Evolutionary conservation across 495 filamentous ascomycete genomes (phyloP), one percentile per base, ranked within the genome.

Genomic region (Parmelia sp.): DNA sequence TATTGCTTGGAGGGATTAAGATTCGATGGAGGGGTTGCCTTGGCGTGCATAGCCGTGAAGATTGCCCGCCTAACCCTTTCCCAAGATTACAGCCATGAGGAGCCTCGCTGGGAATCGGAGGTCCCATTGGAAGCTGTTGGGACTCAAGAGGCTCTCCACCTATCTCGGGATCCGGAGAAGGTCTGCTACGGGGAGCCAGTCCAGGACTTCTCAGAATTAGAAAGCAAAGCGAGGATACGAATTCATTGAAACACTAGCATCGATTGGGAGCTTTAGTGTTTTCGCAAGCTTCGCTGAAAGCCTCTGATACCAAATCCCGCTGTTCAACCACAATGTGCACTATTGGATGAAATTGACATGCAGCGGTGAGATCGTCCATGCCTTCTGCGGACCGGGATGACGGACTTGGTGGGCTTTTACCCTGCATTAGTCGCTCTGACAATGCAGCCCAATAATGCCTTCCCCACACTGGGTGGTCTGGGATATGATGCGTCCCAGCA

Each of bases 351-450:
- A 51, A 23, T 2, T 9, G 47, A 51, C 23, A 4, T 3, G 15
- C 25, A 55, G 51, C 51, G 51, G 51, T 55, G 51, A 55, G 49
- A 51, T 29, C 11, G 1, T 29, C 2, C 25, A 33, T 31, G 29
- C 31, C 49, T 31, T 53, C 14, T 53, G 14, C 49, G 27, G 25
- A 31, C 49, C 49, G 27, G 19, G 19, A 33, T 19, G 27, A 33
- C 29, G 51, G 27, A 15, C 19, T 21, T 19, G 27, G 21, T 17
- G 51, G 27, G 27, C 19, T 21, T 29, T 25, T 55, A 25, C 49
- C 27, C 25, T 53, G 49, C 49, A 53, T 53, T 53, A 53, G 49
- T n/a, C 27, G 35, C 35, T 49, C 12, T 49, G 25, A 53, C 49
- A 25, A 25, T 55, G 51, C 51, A 33, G 31, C 27, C 25, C 49